A percentile compares a stretch with the other conserved stretches of the same genome.
Conservation (phyloP, 768 basidiomycete genomes). For the Phanerochaete carnosa region DNA sequence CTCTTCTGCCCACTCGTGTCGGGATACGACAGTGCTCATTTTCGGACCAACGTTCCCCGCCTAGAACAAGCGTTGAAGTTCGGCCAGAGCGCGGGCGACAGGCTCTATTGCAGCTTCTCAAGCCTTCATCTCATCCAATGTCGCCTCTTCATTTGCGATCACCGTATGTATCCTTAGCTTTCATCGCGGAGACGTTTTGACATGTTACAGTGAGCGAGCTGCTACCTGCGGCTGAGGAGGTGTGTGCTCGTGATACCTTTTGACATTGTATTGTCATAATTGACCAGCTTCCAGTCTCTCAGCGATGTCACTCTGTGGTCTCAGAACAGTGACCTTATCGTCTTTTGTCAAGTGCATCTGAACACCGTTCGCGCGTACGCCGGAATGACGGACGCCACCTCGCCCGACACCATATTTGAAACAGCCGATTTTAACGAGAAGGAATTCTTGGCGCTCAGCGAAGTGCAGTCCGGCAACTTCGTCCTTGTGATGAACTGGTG, state of each 20-base stretch:
- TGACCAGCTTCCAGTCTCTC: conserved; percentile 38
- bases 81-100: conserved; percentile 67
- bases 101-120: conserved; percentile 61
- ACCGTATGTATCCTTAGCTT: conserved; percentile 39
- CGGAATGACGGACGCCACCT: conserved; percentile 51
- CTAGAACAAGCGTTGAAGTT: conserved; percentile 63
- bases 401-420: conserved; percentile 54
- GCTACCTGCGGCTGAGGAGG: conserved; percentile 58
- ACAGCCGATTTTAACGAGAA: conserved; percentile 56
- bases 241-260: conserved; percentile 20
- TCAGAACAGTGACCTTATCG: conserved; percentile 49
- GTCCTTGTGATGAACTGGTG: conserved; percentile 61
- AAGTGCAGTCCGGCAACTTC: conserved; percentile 42
- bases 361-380: conserved; percentile 64
- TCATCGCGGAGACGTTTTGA: not conserved
- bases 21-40: conserved; percentile 63
- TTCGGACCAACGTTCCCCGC: conserved; percentile 57
- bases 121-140: conserved; percentile 52
- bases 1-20: conserved; percentile 62
- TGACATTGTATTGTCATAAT: not conserved
- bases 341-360: conserved; percentile 54
- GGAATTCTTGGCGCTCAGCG: conserved; percentile 45
- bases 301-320: conserved; percentile 55
- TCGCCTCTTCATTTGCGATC: conserved; percentile 58
- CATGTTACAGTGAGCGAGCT: conserved; percentile 51